Conservation (phyloP, 2,329 filamentous ascomycete genomes). For the Thermochaetoides dissita region DNA sequence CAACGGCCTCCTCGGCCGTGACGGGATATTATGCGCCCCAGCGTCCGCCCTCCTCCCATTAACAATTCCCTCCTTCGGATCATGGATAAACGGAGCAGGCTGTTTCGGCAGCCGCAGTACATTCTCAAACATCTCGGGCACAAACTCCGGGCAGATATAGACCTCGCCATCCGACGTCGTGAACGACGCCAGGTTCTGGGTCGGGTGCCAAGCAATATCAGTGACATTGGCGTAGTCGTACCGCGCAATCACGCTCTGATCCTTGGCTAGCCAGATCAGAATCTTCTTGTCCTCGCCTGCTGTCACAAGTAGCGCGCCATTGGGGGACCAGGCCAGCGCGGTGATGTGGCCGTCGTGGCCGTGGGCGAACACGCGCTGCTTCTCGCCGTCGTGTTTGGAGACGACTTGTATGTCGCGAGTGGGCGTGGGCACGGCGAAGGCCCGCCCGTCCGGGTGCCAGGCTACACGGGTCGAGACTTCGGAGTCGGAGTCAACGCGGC, state of each 20-base stretch:
- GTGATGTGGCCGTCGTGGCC: constrained; percentile 78
- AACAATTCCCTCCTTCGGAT: constrained; percentile 52
- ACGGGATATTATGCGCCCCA: constrained; percentile 36
- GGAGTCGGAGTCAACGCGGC: constrained; percentile 59
- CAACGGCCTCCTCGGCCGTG: constrained; percentile 45
- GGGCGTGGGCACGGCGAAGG: constrained; percentile 73
- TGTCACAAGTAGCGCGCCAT: constrained; percentile 72
- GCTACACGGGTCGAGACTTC: constrained; percentile 60
- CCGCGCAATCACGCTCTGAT: constrained; percentile 65
- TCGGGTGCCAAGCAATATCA: constrained; percentile 81
- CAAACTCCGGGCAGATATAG: constrained; percentile 68
- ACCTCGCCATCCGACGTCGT: constrained; percentile 87
- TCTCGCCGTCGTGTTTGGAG: constrained; percentile 80
- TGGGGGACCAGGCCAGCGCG: constrained; percentile 82
- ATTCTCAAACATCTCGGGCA: constrained; percentile 42
- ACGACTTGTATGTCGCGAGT: constrained; percentile 75
- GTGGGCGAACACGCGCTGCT: constrained; percentile 63
- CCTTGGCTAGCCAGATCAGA: constrained; percentile 77
- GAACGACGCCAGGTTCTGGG: constrained; percentile 76
- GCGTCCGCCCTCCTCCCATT: constrained; percentile 47
- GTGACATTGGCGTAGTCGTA: constrained; percentile 74
- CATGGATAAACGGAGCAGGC: constrained; percentile 73
- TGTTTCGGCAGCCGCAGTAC: constrained; percentile 48
- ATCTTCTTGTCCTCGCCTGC: constrained; percentile 56
- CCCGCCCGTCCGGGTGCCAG: constrained; percentile 91